Base-by-base conservation (phyloP, 176 grass and related monocot species). In the Phyllostachys edulis region DNA sequence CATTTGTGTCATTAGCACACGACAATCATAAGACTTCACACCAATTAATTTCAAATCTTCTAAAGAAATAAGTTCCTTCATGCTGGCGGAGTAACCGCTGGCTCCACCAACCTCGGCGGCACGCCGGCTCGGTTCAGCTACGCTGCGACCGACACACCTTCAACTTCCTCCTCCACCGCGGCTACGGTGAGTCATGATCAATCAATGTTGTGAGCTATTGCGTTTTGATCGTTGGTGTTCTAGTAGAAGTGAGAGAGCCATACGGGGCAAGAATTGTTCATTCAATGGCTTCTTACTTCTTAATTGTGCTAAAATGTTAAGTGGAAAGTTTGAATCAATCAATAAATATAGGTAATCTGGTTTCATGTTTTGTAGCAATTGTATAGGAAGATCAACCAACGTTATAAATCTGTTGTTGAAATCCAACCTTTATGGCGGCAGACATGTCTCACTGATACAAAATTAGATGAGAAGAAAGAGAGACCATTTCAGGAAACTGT, bases 61-160 rank as follows among this genome's bases (percentile, higher is more conserved):
- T n/a, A n/a, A n/a, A n/a, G n/a, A n/a, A n/a, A n/a, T n/a, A n/a
- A n/a, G n/a, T n/a, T n/a, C n/a, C n/a, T n/a, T n/a, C n/a, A n/a
- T n/a, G n/a, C n/a, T n/a, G n/a, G n/a, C n/a, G n/a, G n/a, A n/a
- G n/a, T n/a, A n/a, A n/a, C 95, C 20, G 90, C 90, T 3, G 61
- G 76, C 27, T 57, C 81, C 36, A 20, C 70, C 52, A 46, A 39
- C 72, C 75, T 82, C 15, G 86, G 18, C 40, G 61, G 69, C 70
- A 39, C 68, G 68, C 81, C 81, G 47, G 68, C 69, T 0, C 66
- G 89, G 38, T 92, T 91, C 82, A 94, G 88, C 84, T 97, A 97
- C 68, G 82, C 92, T 97, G 92, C 81, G 95, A 97, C 75, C 38
- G 82, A 2, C 95, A 97, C 82, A 91, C 92, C 4, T 97, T 97